Base-by-base conservation (phyloP, 805 yeast species). In the Candida stauntonica region DNA sequence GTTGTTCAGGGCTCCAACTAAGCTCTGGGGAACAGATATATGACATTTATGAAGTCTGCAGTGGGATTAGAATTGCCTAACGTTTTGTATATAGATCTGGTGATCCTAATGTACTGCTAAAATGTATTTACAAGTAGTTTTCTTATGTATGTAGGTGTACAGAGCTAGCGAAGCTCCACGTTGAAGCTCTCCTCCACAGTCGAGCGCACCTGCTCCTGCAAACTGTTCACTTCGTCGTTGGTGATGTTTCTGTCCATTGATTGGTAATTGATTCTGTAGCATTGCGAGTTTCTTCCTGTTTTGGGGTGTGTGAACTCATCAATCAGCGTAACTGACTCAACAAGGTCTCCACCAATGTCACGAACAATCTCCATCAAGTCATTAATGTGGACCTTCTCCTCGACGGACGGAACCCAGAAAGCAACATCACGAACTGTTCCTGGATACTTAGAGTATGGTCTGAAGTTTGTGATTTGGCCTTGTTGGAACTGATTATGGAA, bases 341-440 rank as follows among this genome's bases (percentile, higher is more conserved):
- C 94, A 42, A 88, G 66, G 61, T 87, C 95, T 4, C 93, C 94
- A 7, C 93, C 96, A 30, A 72, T 71, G 39, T 74, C 73, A 57
- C 99, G 78, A 16, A 93, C 93, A 36, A 85, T 70, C 60, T 93
- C 99, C 95, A 87, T 91, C 20, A 93, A 70, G 58, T 93, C 99
- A 58, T 93, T 93, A 46, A 79, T 84, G 54, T 91, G 97, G 5
- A 60, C 63, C 5, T 52, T 50, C 13, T 55, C 53, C 4, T 57
- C 42, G 6, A 55, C 52, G 3, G 62, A 55, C 5, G 87, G 81
- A 19, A 86, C 65, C 98, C 98, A 93, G 61, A 91, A 93, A 8
- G 97, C 86, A 20, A 89, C 77, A 57, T 93, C 99, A 62, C 98
- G 72, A 18, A 67, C 64, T 7, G 95, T 76, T 0, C 91, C 85